Evolutionary conservation across 208 protist genomes (phyloP).

Genomic region (Wallacemonas rigidus): DNA sequence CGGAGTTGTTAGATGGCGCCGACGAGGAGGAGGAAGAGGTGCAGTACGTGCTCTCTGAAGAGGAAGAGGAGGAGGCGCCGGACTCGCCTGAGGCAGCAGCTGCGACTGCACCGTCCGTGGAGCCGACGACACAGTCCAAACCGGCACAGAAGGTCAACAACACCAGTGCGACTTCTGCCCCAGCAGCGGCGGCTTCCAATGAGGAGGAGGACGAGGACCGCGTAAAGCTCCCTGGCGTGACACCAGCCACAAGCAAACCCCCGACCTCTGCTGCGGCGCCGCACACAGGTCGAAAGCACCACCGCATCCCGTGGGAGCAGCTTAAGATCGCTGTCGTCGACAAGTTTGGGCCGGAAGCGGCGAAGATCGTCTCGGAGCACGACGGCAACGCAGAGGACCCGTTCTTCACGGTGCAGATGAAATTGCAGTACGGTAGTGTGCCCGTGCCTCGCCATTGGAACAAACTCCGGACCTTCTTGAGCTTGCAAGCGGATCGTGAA

Average conservation of each 20-base stretch:
- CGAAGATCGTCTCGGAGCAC: slow-evolving; percentile 95
- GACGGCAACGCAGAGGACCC: slow-evolving; percentile 97
- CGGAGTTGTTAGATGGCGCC: slow-evolving; percentile 20
- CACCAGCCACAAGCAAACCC: not conserved
- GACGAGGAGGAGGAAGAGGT: slow-evolving; percentile 37
- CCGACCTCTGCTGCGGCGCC: slow-evolving; percentile 8
- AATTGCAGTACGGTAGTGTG: slow-evolving; percentile 89
- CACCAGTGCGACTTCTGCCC: no score
- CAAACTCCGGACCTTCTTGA: slow-evolving; percentile 97
- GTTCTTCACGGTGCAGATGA: slow-evolving; percentile 95
- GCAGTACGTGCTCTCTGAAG: slow-evolving; percentile 44
- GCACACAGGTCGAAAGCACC: slow-evolving; percentile 42
- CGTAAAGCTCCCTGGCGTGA: slow-evolving; percentile 28
- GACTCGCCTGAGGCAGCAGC: slow-evolving; percentile 3
- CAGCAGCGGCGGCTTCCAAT: not conserved
- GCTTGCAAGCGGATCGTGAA: slow-evolving; percentile 93
- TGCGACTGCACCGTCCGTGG: slow-evolving; percentile 10
- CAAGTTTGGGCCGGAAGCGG: slow-evolving; percentile 38
- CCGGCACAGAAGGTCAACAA: not conserved
- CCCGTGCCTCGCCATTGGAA: slow-evolving; percentile 98
- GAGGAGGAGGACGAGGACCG: slow-evolving; percentile 34
- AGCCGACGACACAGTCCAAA: slow-evolving; percentile 2
- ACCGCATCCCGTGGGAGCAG: slow-evolving; percentile 62
- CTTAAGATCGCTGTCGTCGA: slow-evolving; percentile 54
- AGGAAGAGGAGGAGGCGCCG: slow-evolving; percentile 9